Base-by-base conservation (phyloP, 164 flowering plant species). In the Litsea cubeba region DNA sequence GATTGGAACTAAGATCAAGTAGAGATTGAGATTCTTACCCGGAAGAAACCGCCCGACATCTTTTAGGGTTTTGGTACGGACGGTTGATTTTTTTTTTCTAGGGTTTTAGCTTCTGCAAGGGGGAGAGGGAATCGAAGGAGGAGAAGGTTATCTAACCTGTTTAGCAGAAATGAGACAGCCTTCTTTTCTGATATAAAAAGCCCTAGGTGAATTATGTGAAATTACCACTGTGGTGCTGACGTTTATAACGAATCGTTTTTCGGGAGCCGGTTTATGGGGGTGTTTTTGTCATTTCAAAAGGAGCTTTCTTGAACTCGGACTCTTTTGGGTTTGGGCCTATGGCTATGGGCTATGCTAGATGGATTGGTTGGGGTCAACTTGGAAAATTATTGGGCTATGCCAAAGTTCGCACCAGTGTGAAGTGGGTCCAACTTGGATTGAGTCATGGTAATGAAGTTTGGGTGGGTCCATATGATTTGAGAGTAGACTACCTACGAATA, bases 21-120 rank as follows among this genome's bases (percentile, higher is more conserved):
- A 17, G 18, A n/a, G 50, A 26, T 22, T 18, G 18, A 49, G 15
- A 22, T 7, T 46, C 71, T 79, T 81, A 92, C 98, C 85, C 98
- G 85, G 78, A 95, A 95, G 76, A 95, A 95, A n/a, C 98, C 98
- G 81, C 98, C 98, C 49, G 98, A 95, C 98, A 95, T 95, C 77
- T 85, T 84, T 79, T 86, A 85, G 86, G 89, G 88, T 83, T 88
- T 88, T 17, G 62, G 0, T 7, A 17, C 25, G 18, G n/a, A 7
- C 1, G 2, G n/a, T 0, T 35, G 1, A 3, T 50, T 18, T 65
- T 23, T 18, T 65, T 23, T 2, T 5, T 46, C 18, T 12, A n/a
- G 25, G 28, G 32, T 20, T 26, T 35, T 12, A 3, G 15, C 28
- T 23, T 26, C 69, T 23, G 30, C 35, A 30, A 12, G 17, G 32